phyloP scores from a whole-genome alignment of 345 rosid genomes.

The Corymbia maculata region DNA sequence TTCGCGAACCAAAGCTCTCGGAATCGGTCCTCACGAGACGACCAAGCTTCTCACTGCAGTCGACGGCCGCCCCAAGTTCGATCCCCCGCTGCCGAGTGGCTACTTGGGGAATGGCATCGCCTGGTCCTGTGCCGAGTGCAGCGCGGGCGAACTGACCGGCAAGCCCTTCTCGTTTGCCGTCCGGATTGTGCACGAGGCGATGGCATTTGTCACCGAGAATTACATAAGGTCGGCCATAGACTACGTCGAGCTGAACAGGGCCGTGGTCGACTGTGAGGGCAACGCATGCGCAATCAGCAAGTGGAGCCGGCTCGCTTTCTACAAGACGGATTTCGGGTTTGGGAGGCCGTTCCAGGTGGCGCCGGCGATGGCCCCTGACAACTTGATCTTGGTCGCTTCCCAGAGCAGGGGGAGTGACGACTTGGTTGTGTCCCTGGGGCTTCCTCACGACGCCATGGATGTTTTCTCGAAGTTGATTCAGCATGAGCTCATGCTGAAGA shows the following conservation, averaged over 20 bases:
- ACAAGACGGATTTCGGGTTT: background rate
- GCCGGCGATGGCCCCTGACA: background rate
- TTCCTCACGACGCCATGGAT: background rate
- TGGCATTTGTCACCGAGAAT: background rate
- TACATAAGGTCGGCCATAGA: background rate
- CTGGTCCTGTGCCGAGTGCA: background rate
- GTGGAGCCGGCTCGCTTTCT: background rate
- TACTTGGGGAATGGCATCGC: background rate
- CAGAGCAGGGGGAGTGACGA: background rate
- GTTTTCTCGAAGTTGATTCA: background rate
- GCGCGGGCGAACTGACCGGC: background rate
- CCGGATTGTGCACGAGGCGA: background rate
- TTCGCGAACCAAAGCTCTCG: background rate
- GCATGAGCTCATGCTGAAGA: background rate
- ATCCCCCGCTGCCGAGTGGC: background rate
- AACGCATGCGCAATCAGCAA: background rate
- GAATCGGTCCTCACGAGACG: background rate
- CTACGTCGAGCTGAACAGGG: background rate
- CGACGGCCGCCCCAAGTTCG: background rate
- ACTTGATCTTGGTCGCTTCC: background rate
- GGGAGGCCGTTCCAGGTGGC: background rate
- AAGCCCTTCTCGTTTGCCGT: background rate
- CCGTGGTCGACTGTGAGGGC: background rate
- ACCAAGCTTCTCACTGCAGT: background rate
- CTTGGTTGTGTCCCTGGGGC: background rate